These are phyloP conservation scores for Blastobotrys capitulatus DNA, from an alignment of 1,139 yeast species.

Conservation along the genomic window DNA sequence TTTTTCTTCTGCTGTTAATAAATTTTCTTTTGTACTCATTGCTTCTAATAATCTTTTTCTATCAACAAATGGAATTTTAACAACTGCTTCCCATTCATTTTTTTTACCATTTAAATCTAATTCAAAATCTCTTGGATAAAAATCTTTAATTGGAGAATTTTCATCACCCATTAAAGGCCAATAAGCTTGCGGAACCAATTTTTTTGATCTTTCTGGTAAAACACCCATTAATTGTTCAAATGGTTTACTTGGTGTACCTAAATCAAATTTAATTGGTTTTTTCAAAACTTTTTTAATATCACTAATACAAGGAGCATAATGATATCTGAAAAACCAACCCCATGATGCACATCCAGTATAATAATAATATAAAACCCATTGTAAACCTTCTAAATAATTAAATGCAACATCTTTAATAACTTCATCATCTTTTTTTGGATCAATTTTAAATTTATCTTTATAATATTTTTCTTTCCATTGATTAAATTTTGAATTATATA, in stretches of 20 bases:
- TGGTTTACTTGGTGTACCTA: slow-evolving; percentile 80
- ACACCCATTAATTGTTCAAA: slow-evolving; percentile 98
- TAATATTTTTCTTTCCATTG: slow-evolving; percentile 83
- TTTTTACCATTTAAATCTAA: slow-evolving; percentile 92
- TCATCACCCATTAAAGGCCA: slow-evolving; percentile 86
- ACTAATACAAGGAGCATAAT: slow-evolving; percentile 89
- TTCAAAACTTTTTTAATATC: slow-evolving; percentile 71
- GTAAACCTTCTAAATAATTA: slow-evolving; percentile 88
- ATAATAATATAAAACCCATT: slow-evolving; percentile 91
- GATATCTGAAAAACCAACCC: slow-evolving; percentile 89
- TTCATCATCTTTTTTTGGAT: slow-evolving; percentile 31
- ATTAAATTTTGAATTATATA: slow-evolving; percentile 69
- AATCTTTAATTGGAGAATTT: slow-evolving; percentile 80
- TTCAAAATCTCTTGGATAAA: slow-evolving; percentile 85
- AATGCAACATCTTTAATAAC: slow-evolving; percentile 57
- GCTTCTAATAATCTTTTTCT: slow-evolving; percentile 67
- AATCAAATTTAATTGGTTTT: slow-evolving; percentile 52
- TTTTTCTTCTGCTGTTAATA: slow-evolving; percentile 63
- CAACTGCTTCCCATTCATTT: slow-evolving; percentile 98
- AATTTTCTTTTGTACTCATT: slow-evolving; percentile 55
- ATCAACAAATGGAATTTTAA: slow-evolving; percentile 90
- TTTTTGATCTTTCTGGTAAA: slow-evolving; percentile 84
- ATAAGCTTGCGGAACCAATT: slow-evolving; percentile 71
- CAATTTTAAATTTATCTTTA: slow-evolving; percentile 66
- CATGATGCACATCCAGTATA: slow-evolving; percentile 88